Base-by-base conservation (phyloP, 441 rosid species). In the Pelargonium citronellum region DNA sequence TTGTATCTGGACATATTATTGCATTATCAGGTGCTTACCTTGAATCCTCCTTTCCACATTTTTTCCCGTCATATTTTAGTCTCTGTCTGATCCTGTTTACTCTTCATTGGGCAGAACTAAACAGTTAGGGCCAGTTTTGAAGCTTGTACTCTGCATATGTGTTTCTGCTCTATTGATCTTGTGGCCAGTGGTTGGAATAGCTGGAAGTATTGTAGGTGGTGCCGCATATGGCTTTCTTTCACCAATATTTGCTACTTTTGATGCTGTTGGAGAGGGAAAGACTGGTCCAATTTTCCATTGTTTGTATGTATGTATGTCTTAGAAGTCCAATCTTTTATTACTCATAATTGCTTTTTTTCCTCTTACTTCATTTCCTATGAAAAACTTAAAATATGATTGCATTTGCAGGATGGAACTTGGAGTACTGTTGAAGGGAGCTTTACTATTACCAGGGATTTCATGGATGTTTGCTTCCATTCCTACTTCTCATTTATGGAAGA, bases 401-500 rank as follows among this genome's bases (percentile, higher is more conserved):
- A 24, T 76, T 74, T 78, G n/a, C 82, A 94, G 97, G 94, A 91
- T 84, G 99, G 97, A 74, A 94, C 97, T 68, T 87, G 94, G 94
- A 84, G 86, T 76, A 87, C 92, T 20, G 61, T 91, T 61, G 64
- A 81, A 79, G 83, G 83, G 4, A 79, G 92, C 81, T 85, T 79
- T 79, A 94, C 91, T 6, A 79, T 85, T 69, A 82, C 90, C 73
- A 77, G 78, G 20, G 99, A 94, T 78, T 87, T 90, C 76, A 53
- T 0, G 55, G 99, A 94, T 78, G 85, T 90, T 74, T 87, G 90
- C 75, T 87, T 80, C 71, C 87, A 90, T 79, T 89, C 97, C 75
- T 94, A 87, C 75, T 76, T 84, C 70, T 89, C 96, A 0, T 22
- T 80, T 41, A 87, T 90, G 95, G 87, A 84, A 71, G 99, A 94